Evolutionary conservation across 2,329 filamentous ascomycete genomes (phyloP), one percentile per base, ranked within the genome.

Genomic region (Diplodia corticola): DNA sequence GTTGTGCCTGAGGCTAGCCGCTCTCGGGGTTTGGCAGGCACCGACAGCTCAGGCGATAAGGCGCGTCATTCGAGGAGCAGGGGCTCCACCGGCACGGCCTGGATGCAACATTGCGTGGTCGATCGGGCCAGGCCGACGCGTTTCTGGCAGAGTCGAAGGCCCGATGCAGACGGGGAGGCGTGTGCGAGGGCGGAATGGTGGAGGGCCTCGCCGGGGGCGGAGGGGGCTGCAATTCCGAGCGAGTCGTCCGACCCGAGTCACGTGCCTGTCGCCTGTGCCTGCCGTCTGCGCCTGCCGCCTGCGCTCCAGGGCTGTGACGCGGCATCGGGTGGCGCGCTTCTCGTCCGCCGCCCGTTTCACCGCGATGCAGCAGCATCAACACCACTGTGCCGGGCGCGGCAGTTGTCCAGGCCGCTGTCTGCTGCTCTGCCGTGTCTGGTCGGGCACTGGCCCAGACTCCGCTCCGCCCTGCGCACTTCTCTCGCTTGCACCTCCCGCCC

Each of bases 101-200:
- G 55, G 37, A 60, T 60, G 55, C 55, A 48, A 60, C 55, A 60
- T 60, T 60, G 55, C 53, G 37, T 15, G 17, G 55, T 13, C 37
- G 55, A 60, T 60, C 55, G 53, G 40, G 13, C 17, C 3, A 44
- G 40, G 40, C 40, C 40, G 40, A 44, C 40, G 33, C 54, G 35
- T 60, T 60, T 60, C 46, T 60, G 37, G 13, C 37, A 24, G 53
- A 10, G 1, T 2, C 5, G 6, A 15, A n/a, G n/a, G 28, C 51
- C 50, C 50, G 26, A 28, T 28, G 24, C 15, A 12, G 49, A 13
- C 10, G 33, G 1, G 30, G 10, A 9, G 28, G 28, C 28, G 49
- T 17, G 5, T 12, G 12, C 24, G 49, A 7, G 26, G 24, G 24
- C 53, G 54, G 33, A 17, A 22, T 35, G 33, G 20, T 26, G 17